Evolutionary conservation across 352 stramenopile species (phyloP).

Genomic region (Phytophthora tentaculata): DNA sequence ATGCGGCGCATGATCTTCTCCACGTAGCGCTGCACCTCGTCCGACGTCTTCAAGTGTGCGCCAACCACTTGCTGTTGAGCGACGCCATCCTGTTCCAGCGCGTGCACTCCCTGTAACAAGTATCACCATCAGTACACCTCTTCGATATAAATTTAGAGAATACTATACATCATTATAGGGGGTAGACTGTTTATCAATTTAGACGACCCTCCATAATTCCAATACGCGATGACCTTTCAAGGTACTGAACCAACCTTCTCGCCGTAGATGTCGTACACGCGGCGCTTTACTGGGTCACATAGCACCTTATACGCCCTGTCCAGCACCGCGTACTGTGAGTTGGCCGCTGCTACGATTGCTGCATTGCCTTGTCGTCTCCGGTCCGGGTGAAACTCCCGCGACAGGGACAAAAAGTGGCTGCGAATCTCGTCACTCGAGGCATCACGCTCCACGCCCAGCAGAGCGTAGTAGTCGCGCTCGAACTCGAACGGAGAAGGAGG

Average conservation of each 20-base stretch:
- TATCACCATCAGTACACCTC: not conserved
- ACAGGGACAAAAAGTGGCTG: constrained; percentile 69
- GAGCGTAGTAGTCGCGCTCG: constrained; percentile 86
- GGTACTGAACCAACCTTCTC: constrained; percentile 47
- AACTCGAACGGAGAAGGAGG: constrained; percentile 26
- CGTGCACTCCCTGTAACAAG: constrained; percentile 49
- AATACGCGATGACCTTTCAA: too few species aligned
- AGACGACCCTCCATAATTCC: not conserved
- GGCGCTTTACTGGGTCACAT: constrained; percentile 64
- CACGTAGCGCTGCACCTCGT: constrained; percentile 62
- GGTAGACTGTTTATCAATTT: not conserved
- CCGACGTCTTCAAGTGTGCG: constrained; percentile 50
- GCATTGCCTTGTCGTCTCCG: constrained; percentile 52
- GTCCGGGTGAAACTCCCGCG: constrained; percentile 88
- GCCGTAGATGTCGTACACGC: constrained; percentile 81
- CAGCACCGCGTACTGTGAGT: constrained; percentile 79
- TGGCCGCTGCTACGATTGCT: constrained; percentile 65
- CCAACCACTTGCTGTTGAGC: constrained; percentile 44
- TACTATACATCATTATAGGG: constrained; percentile 21
- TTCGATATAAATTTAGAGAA: constrained; percentile 8
- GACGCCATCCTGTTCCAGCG: constrained; percentile 64
- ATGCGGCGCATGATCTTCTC: constrained; percentile 62
- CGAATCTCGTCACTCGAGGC: constrained; percentile 73
- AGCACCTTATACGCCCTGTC: constrained; percentile 88
- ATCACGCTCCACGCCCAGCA: constrained; percentile 69